phyloP scores from a whole-genome alignment of 345 rosid species.

The Excoecaria agallocha region DNA sequence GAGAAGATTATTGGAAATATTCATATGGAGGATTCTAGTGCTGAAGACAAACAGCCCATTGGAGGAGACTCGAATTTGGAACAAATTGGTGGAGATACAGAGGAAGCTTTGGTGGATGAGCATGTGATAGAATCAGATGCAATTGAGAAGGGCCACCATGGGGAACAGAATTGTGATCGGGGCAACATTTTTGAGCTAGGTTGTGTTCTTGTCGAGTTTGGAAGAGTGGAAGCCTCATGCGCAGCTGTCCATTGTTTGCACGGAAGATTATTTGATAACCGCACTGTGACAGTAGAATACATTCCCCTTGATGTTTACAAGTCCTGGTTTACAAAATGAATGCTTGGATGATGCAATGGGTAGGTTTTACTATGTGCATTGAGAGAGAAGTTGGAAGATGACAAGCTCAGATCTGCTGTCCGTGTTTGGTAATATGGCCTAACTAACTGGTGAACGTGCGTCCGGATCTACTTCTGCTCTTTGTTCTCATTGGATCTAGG shows the following conservation, averaged over 20 bases:
- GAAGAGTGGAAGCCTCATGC: slow-evolving; percentile 69
- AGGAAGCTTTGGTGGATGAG: slow-evolving; percentile 19
- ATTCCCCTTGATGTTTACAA: slow-evolving; percentile 54
- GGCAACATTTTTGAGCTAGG: slow-evolving; percentile 52
- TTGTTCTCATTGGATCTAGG: background rate
- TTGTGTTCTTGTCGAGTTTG: slow-evolving; percentile 67
- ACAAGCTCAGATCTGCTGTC: background rate
- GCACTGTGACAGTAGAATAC: slow-evolving; percentile 53
- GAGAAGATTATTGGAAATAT: slow-evolving; percentile 14
- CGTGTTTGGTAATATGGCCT: background rate
- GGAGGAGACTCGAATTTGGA: slow-evolving; percentile 25
- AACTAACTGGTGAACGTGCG: background rate
- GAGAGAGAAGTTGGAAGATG: background rate
- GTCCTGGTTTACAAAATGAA: slow-evolving; percentile 48
- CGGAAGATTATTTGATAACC: slow-evolving; percentile 60
- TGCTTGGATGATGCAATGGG: background rate
- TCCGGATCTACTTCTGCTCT: background rate
- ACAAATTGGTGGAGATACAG: slow-evolving; percentile 19
- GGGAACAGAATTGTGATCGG: slow-evolving; percentile 29
- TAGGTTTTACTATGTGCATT: background rate
- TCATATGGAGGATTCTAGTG: slow-evolving; percentile 8
- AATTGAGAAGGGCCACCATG: slow-evolving; percentile 30
- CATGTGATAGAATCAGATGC: slow-evolving; percentile 1
- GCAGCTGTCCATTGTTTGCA: slow-evolving; percentile 72
- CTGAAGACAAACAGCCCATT: slow-evolving; percentile 22